Evolutionary conservation across 2,329 filamentous ascomycete genomes (phyloP).

Genomic region (Coleophoma cylindrospora): DNA sequence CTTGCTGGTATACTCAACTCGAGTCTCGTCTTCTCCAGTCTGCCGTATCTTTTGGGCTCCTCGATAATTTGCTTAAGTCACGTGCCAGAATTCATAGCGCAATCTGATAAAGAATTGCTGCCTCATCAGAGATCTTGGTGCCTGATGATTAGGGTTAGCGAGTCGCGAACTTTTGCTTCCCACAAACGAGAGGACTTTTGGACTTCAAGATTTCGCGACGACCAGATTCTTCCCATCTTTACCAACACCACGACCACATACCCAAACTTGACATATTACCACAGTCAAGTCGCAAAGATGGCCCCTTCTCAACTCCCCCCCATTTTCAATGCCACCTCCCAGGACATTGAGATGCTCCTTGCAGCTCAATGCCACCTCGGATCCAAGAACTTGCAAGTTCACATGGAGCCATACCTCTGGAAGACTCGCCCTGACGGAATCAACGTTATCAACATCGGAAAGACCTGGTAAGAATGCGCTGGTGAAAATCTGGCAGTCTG

Average conservation of each 20-base stretch:
- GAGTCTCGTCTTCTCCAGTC: not conserved
- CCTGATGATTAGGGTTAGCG: constrained; percentile 5
- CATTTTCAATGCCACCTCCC: constrained; percentile 89
- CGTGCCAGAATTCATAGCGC: not conserved
- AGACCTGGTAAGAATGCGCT: constrained; percentile 78
- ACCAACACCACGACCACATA: constrained; percentile 16
- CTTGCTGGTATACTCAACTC: not conserved
- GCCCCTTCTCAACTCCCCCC: constrained; percentile 90
- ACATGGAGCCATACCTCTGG: constrained; percentile 99
- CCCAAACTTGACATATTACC: constrained; percentile 33
- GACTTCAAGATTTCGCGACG: not conserved
- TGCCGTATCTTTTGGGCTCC: not conserved
- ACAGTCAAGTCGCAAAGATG: constrained; percentile 68
- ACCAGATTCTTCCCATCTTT: constrained; percentile 1
- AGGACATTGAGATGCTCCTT: constrained; percentile 99
- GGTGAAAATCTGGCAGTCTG: constrained; percentile 1
- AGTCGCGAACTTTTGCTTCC: constrained; percentile 37
- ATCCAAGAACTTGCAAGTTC: constrained; percentile 98
- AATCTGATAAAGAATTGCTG: not conserved
- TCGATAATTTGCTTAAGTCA: not conserved
- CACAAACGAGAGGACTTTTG: constrained; percentile 11
- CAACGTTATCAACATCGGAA: constrained; percentile 99
- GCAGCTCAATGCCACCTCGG: constrained; percentile 95
- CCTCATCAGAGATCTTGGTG: not conserved
- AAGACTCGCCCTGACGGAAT: constrained; percentile 98